Evolutionary conservation across 345 rosid genomes (phyloP).

Genomic region (Kernera saxatilis): DNA sequence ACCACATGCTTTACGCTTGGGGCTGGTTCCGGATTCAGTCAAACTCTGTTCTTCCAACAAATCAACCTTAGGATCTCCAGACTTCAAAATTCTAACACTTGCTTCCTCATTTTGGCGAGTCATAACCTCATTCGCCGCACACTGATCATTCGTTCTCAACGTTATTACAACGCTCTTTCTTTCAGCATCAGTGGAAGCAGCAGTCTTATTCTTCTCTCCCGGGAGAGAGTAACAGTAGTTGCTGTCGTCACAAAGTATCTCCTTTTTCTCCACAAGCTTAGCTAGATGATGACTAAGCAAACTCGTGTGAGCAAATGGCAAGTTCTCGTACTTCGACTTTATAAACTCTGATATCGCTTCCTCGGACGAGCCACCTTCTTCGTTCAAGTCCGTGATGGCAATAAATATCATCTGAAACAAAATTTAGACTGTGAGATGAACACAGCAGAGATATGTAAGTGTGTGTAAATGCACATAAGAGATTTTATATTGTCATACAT

Average conservation of each 20-base stretch:
- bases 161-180: background rate
- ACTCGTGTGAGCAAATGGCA: slow-evolving; percentile 39
- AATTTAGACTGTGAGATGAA: background rate
- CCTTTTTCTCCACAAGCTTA: slow-evolving; percentile 30
- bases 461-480: background rate
- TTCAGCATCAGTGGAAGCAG: background rate
- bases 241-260: slow-evolving; percentile 27
- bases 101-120: background rate
- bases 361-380: slow-evolving; percentile 34
- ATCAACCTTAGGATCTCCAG: background rate
- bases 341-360: slow-evolving; percentile 30
- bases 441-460: background rate
- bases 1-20: slow-evolving; percentile 4
- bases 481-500: background rate
- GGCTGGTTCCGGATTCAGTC: background rate
- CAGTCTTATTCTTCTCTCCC: background rate
- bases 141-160: background rate
- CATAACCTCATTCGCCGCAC: background rate
- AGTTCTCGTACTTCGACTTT: slow-evolving; percentile 19
- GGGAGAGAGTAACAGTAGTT: slow-evolving; percentile 30
- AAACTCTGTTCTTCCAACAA: slow-evolving; percentile 12
- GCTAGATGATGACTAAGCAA: slow-evolving; percentile 34
- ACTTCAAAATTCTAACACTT: background rate
- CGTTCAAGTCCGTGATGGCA: slow-evolving; percentile 33
- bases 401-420: slow-evolving; percentile 35